Evolutionary conservation across 805 yeast genomes (phyloP).

Genomic region (Ogataea polymorpha): DNA sequence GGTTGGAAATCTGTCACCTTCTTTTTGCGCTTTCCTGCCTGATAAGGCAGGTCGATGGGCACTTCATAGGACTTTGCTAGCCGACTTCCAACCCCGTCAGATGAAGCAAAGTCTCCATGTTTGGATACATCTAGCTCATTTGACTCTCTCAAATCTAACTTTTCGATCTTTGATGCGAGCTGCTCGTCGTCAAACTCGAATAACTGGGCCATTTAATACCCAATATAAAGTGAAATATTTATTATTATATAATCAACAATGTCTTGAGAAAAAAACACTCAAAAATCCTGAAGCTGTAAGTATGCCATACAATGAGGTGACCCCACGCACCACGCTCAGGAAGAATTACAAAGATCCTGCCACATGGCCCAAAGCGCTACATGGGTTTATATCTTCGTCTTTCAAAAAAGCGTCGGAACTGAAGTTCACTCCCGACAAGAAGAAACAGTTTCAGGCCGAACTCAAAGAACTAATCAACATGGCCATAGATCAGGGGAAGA

Average conservation of each 20-base stretch:
- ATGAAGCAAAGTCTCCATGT: background rate
- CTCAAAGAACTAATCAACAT: constrained; percentile 45
- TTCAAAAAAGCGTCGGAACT: constrained; percentile 41
- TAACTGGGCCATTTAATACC: constrained; percentile 22
- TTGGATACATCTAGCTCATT: constrained; percentile 1
- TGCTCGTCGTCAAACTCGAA: constrained; percentile 32
- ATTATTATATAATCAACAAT: constrained; percentile 1
- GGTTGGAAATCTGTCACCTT: constrained; percentile 62
- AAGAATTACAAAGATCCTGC: constrained; percentile 29
- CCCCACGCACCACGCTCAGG: constrained; percentile 22
- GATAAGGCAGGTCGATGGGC: constrained; percentile 8
- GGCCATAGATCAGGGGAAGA: constrained; percentile 43
- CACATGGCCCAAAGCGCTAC: constrained; percentile 56
- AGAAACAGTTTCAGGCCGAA: constrained; percentile 44
- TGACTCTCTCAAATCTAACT: constrained; percentile 5
- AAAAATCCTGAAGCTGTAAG: constrained; percentile 15
- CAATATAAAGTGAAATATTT: background rate
- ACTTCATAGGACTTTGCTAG: constrained; percentile 35
- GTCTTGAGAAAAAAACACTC: constrained; percentile 24
- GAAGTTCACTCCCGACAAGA: constrained; percentile 30
- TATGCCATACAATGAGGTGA: constrained; percentile 20
- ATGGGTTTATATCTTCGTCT: constrained; percentile 46
- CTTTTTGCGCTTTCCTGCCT: constrained; percentile 25
- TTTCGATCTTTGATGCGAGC: constrained; percentile 8
- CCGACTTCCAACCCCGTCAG: constrained; percentile 4